phyloP scores from a whole-genome alignment of 1,139 yeast genomes.

The Suhomyces terraborum region DNA sequence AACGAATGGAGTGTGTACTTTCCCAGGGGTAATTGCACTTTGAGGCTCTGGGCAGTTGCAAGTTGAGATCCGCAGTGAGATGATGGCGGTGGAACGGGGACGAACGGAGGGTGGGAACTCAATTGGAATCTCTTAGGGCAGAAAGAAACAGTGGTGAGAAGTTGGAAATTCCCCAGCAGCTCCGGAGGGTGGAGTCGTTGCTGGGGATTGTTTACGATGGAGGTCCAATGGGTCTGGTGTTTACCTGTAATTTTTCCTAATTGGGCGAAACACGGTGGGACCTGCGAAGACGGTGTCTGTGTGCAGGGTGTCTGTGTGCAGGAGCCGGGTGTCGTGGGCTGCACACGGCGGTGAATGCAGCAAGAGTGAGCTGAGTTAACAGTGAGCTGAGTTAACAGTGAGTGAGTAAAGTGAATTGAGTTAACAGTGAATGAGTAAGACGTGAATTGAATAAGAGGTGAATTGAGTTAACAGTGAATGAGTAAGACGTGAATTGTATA shows the following conservation, averaged over 20 bases:
- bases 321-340: neutral
- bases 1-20: neutral
- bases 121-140: neutral
- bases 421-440: no score
- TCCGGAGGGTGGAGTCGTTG: no score
- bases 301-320: neutral
- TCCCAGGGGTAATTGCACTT: neutral
- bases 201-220: slow-evolving; percentile 1
- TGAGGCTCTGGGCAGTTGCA: neutral
- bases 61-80: neutral
- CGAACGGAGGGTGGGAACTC: neutral
- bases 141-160: neutral
- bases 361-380: no score
- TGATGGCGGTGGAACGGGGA: neutral
- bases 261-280: slow-evolving; percentile 12
- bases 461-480: no score
- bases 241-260: slow-evolving; percentile 10
- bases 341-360: no score
- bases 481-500: no score
- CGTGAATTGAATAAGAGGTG: no score
- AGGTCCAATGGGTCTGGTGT: slow-evolving; percentile 3
- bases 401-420: no score
- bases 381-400: no score
- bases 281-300: neutral
- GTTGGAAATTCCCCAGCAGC: neutral